A percentile compares a stretch with the other conserved stretches of the same genome.
These are phyloP conservation scores for Trametes villosa DNA, from an alignment of 768 basidiomycete genomes.

Conservation along the genomic window DNA sequence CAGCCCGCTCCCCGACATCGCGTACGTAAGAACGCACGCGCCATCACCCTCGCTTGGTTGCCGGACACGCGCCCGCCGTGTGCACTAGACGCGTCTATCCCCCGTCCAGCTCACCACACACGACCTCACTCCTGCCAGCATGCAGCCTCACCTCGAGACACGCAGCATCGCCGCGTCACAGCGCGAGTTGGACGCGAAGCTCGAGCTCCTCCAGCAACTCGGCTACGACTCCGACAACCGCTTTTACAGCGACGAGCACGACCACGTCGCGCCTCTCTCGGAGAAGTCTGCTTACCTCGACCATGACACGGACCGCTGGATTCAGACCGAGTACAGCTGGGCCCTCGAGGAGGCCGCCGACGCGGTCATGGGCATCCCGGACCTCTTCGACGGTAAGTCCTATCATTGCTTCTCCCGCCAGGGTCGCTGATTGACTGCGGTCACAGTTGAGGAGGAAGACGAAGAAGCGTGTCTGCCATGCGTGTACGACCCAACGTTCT, in stretches of 20 bases:
- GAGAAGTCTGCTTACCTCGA: constrained; percentile 16
- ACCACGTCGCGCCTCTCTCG: constrained; percentile 16
- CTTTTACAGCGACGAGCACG: constrained; percentile 12
- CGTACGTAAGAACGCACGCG: constrained; percentile 10
- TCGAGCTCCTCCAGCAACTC: constrained; percentile 28
- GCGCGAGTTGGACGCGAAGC: constrained; percentile 28
- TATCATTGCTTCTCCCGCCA: not conserved
- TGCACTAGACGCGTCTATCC: constrained; percentile 9
- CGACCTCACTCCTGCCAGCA: constrained; percentile 10
- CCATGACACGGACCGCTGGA: constrained; percentile 22
- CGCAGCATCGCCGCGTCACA: constrained; percentile 13
- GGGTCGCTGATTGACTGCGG: constrained; percentile 6
- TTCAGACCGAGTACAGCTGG: constrained; percentile 26
- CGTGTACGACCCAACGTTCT: constrained; percentile 29
- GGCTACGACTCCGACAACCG: constrained; percentile 20
- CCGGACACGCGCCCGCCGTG: constrained; percentile 15
- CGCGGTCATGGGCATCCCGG: constrained; percentile 19
- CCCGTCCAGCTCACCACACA: constrained; percentile 6
- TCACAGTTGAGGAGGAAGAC: constrained; percentile 28
- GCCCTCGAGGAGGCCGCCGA: constrained; percentile 23
- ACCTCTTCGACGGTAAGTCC: constrained; percentile 19
- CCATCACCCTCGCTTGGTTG: constrained; percentile 14
- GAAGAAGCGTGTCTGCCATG: constrained; percentile 24
- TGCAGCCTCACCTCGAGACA: constrained; percentile 15
- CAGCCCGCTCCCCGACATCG: not conserved